Evolutionary conservation across 495 filamentous ascomycete genomes (phyloP).

Genomic region (Aspergillus baeticus): DNA sequence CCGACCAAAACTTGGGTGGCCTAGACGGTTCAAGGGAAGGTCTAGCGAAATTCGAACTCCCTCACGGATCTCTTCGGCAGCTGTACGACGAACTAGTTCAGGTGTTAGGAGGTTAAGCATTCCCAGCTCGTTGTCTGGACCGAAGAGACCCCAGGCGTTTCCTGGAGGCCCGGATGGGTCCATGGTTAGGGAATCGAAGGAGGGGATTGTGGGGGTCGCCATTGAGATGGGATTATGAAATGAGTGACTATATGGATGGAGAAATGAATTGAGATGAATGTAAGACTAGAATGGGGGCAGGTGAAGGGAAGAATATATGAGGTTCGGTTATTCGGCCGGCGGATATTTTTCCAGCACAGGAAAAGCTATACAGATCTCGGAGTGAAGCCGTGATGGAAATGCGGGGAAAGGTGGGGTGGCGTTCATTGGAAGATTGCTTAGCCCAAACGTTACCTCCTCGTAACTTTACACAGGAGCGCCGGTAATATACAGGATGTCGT

Average conservation of each 20-base stretch:
- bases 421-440: background rate
- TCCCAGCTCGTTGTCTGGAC: conserved; percentile 43
- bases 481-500: background rate
- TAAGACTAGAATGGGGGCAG: background rate
- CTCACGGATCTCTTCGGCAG: conserved; percentile 47
- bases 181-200: conserved; percentile 47
- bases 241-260: background rate
- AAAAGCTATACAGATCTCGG: conserved; percentile 1
- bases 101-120: conserved; percentile 53
- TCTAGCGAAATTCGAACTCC: conserved; percentile 47
- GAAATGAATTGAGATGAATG: background rate
- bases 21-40: conserved; percentile 32
- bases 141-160: conserved; percentile 53
- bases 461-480: conserved; percentile 3
- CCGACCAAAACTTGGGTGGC: conserved; percentile 30
- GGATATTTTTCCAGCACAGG: conserved; percentile 14
- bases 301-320: background rate
- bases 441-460: background rate
- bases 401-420: conserved; percentile 2
- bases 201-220: conserved; percentile 21
- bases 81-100: conserved; percentile 40
- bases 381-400: background rate
- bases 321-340: background rate
- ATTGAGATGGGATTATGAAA: background rate
- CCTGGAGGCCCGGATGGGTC: conserved; percentile 42